phyloP scores from a whole-genome alignment of 176 grass and related monocot genomes.

The Carex littledalei region DNA sequence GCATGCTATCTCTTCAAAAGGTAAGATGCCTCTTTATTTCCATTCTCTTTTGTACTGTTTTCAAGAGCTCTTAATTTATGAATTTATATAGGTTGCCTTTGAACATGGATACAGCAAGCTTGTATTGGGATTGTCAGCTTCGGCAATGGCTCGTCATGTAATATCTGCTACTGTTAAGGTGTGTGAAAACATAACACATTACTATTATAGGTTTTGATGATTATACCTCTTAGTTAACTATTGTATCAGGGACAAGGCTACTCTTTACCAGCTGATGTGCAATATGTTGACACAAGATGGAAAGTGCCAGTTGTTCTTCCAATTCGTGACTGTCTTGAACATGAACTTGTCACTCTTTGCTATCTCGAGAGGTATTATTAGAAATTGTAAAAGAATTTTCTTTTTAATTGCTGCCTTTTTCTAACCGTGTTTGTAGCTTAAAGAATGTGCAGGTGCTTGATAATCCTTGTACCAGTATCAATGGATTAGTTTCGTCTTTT shows the following conservation, averaged over 20 bases:
- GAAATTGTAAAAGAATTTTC: neutral
- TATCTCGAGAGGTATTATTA: slow-evolving; percentile 15
- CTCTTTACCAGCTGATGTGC: slow-evolving; percentile 90
- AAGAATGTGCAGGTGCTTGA: slow-evolving; percentile 58
- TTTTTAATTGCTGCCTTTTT: neutral
- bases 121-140: slow-evolving; percentile 75
- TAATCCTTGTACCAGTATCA: slow-evolving; percentile 60
- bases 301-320: slow-evolving; percentile 75
- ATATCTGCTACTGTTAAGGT: slow-evolving; percentile 83
- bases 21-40: slow-evolving; percentile 25
- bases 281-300: slow-evolving; percentile 78
- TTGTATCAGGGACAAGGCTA: slow-evolving; percentile 71
- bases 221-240: slow-evolving; percentile 12
- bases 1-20: slow-evolving; percentile 71
- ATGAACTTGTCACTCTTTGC: slow-evolving; percentile 67
- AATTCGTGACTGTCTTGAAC: slow-evolving; percentile 58
- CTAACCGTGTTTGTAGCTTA: slow-evolving; percentile 42
- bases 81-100: slow-evolving; percentile 50
- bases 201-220: neutral
- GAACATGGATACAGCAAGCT: slow-evolving; percentile 74
- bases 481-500: slow-evolving; percentile 78
- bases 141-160: slow-evolving; percentile 73
- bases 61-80: slow-evolving; percentile 13
- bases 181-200: neutral
- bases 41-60: neutral